Evolutionary conservation across 163 green algal species (phyloP).

Genomic region (Scenedesmus sp.): DNA sequence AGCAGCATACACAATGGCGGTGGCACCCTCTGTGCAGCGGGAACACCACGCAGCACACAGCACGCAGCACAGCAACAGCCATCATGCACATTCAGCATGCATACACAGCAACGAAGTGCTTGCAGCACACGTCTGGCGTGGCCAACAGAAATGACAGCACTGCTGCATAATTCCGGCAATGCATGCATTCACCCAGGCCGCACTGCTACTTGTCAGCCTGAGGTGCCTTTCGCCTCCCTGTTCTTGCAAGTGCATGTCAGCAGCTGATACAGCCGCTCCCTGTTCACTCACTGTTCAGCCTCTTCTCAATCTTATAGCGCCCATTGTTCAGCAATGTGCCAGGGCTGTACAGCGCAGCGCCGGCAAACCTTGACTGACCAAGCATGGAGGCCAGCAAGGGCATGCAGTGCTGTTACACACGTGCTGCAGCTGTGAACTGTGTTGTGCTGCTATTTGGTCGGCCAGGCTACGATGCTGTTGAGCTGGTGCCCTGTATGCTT

Average conservation of each 20-base stretch:
- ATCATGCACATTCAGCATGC: neutral
- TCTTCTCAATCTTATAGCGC: constrained; percentile 62
- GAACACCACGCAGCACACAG: neutral
- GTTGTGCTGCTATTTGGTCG: neutral
- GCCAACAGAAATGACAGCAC: neutral
- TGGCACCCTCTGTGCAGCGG: constrained; percentile 54
- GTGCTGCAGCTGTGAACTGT: neutral
- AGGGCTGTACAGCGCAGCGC: constrained; percentile 5
- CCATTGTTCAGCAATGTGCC: constrained; percentile 61
- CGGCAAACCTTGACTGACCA: neutral
- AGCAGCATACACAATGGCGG: constrained; percentile 57
- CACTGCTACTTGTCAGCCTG: neutral
- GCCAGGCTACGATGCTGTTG: neutral
- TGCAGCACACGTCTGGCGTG: neutral
- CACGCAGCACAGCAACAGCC: neutral
- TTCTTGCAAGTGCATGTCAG: neutral
- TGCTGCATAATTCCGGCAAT: neutral
- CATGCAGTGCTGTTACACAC: neutral
- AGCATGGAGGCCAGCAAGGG: constrained; percentile 14
- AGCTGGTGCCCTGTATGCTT: too few relatives aligned
- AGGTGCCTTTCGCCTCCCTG: neutral
- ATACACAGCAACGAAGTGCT: neutral
- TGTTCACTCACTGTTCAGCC: constrained; percentile 67
- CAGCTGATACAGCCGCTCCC: neutral
- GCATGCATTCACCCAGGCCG: neutral